Percentiles rank a stretch among this genome's conserved stretches.
Conservation (phyloP, 2,329 filamentous ascomycete species). For the Thyridium curvatum region DNA sequence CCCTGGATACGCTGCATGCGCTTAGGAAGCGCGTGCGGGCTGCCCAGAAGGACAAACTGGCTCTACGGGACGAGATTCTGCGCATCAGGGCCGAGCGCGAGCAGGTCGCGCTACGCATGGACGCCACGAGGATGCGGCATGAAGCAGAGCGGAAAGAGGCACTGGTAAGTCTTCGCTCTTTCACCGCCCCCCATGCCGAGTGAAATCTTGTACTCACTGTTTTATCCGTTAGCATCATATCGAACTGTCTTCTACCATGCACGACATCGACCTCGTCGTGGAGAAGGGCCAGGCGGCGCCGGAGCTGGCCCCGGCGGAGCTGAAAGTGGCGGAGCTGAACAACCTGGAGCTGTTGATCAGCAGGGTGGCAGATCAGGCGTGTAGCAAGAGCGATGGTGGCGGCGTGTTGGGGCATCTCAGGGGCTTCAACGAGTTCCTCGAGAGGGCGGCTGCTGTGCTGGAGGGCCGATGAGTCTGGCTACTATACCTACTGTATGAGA, state of each 20-base stretch:
- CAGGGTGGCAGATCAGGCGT: slow-evolving; percentile 47
- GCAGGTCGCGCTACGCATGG: slow-evolving; percentile 56
- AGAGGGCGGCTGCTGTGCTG: slow-evolving; percentile 51
- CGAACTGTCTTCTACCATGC: slow-evolving; percentile 50
- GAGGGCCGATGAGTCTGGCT: slow-evolving; percentile 26
- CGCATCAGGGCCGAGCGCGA: slow-evolving; percentile 53
- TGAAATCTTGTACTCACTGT: not conserved
- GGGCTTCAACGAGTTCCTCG: slow-evolving; percentile 56
- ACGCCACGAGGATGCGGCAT: slow-evolving; percentile 54
- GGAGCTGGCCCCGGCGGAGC: slow-evolving; percentile 35
- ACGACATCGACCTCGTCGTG: slow-evolving; percentile 54
- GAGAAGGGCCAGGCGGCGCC: slow-evolving; percentile 36
- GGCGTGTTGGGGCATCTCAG: slow-evolving; percentile 30
- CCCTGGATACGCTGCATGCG: slow-evolving; percentile 51
- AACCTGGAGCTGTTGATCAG: slow-evolving; percentile 53
- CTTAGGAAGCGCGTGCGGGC: slow-evolving; percentile 51
- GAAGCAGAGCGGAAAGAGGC: slow-evolving; percentile 46
- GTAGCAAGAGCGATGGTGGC: slow-evolving; percentile 39
- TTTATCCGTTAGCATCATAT: slow-evolving; percentile 34
- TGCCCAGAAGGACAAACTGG: slow-evolving; percentile 50
- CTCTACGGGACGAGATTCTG: slow-evolving; percentile 54
- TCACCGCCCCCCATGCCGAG: slow-evolving; percentile 8
- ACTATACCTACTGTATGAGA: slow-evolving; percentile 3
- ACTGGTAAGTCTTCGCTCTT: slow-evolving; percentile 34
- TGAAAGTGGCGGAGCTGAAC: slow-evolving; percentile 43